Conservation (phyloP, 169 alveolate genomes). For the Eimeria tenella region DNA sequence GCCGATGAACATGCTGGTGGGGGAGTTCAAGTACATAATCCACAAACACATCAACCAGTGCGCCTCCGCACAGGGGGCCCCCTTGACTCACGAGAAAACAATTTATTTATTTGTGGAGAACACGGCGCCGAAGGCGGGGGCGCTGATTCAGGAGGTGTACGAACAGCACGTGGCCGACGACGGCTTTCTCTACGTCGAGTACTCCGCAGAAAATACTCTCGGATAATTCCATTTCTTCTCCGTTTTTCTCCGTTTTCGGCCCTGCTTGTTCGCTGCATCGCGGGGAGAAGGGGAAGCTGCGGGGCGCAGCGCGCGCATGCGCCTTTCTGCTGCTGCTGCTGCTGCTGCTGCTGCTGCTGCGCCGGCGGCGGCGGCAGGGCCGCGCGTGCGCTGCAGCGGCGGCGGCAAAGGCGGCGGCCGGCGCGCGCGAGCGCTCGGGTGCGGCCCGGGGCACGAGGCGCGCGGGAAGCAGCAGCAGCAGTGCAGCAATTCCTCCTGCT, state of each 20-base stretch:
- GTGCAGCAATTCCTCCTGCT: neutral
- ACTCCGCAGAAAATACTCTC: constrained; percentile 87
- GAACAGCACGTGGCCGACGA: constrained; percentile 87
- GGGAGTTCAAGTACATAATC: constrained; percentile 88
- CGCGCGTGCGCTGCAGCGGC: neutral
- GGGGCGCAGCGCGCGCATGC: too few relatives aligned
- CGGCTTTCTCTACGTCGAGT: constrained; percentile 88
- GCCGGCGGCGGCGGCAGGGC: too few relatives aligned
- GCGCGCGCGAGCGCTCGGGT: neutral
- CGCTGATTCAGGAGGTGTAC: constrained; percentile 86
- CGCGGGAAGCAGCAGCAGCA: neutral
- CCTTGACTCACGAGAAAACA: constrained; percentile 83
- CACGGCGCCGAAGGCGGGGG: constrained; percentile 86
- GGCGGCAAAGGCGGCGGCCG: neutral
- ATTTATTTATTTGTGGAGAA: constrained; percentile 85
- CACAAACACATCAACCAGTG: constrained; percentile 89
- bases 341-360: too few relatives aligned
- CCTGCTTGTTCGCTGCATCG: too few relatives aligned
- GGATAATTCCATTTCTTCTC: constrained; percentile 76
- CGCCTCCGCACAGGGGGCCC: constrained; percentile 65
- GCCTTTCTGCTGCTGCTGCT: too few relatives aligned
- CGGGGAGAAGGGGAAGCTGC: too few relatives aligned
- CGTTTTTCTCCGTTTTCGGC: too few relatives aligned
- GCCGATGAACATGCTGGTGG: constrained; percentile 85
- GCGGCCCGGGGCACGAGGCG: neutral